Evolutionary conservation across 1,284 basidiomycete genomes (phyloP).

Genomic region (Ceratobasidium sp.): DNA sequence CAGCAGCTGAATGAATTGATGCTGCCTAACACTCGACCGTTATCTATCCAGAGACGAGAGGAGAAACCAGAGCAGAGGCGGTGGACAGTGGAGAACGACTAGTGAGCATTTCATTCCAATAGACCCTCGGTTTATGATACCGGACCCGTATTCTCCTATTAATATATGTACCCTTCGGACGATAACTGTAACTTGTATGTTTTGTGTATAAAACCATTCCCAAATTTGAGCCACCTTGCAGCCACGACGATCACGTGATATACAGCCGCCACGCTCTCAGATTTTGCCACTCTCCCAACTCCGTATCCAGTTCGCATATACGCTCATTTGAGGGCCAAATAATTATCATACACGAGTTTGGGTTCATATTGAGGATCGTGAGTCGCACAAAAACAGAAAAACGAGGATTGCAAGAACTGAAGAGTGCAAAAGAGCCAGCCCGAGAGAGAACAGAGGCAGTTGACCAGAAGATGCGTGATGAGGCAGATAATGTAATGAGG

Average conservation of each 20-base stretch:
- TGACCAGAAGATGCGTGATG: constrained; percentile 4
- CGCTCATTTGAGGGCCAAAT: neutral
- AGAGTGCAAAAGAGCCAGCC: constrained; percentile 25
- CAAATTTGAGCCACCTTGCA: constrained; percentile 16
- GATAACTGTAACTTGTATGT: too few relatives aligned
- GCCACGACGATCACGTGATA: constrained; percentile 1
- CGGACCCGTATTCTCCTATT: neutral
- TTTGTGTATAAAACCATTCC: too few relatives aligned
- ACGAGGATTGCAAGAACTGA: constrained; percentile 10
- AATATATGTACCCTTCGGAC: neutral
- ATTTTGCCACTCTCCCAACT: too few relatives aligned
- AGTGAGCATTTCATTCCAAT: neutral
- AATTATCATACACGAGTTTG: constrained; percentile 25
- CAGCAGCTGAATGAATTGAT: neutral
- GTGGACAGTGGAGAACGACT: constrained; percentile 1
- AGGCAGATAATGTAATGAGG: constrained; percentile 20
- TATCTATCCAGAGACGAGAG: constrained; percentile 12
- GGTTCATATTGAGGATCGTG: constrained; percentile 30
- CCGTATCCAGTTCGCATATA: neutral
- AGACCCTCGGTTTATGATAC: neutral
- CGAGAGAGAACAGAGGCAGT: neutral
- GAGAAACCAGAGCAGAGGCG: constrained; percentile 7
- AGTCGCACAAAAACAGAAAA: constrained; percentile 27
- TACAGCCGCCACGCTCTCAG: neutral
- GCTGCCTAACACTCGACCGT: constrained; percentile 15